Base-by-base conservation (phyloP, 306 rosid species). In the Luffa acutangula region DNA sequence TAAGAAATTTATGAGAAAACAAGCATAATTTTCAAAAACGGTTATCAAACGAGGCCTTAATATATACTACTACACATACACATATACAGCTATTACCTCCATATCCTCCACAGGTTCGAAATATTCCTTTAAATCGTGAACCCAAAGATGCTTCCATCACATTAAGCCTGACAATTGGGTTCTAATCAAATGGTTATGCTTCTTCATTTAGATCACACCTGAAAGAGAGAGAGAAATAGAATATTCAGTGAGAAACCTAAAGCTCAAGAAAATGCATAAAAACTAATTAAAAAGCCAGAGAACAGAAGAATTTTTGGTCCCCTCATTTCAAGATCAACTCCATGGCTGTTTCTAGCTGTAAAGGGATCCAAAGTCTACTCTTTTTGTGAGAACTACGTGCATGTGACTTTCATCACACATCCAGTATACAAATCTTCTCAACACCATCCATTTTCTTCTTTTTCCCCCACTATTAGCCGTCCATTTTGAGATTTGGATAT, bases 261-360 rank as follows among this genome's bases (percentile, higher is more conserved):
- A 51, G 41, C 25, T 51, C 43, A 7, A 15, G 1, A 4, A 49
- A 73, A 73, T 12, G 41, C 11, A 73, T 3, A 73, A 6, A 15
- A 49, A 75, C 33, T 49, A 33, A 31, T 49, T 31, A 33, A 51
- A 51, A 75, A 14, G 31, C 13, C 8, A 52, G 18, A 49, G 25
- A n/a, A 53, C 34, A 51, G n/a, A 34, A 52, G 49, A 56, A 34
- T 2, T 74, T 34, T 75, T 34, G 64, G 78, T 74, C 78, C 63
- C 78, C 62, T 53, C 48, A 9, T 51, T 34, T 52, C 60, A 33
- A 4, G 78, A 34, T 74, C 60, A 34, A 75, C 9, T 74, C 31
- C 33, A 17, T 37, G 78, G 78, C 78, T 75, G 34, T 75, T 53
- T 36, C 78, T 52, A 75, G 78, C 64, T 75, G 78, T 75, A 75